Conservation (phyloP, 148 eudicot genomes). For the Amaranthus hypochondriacus region DNA sequence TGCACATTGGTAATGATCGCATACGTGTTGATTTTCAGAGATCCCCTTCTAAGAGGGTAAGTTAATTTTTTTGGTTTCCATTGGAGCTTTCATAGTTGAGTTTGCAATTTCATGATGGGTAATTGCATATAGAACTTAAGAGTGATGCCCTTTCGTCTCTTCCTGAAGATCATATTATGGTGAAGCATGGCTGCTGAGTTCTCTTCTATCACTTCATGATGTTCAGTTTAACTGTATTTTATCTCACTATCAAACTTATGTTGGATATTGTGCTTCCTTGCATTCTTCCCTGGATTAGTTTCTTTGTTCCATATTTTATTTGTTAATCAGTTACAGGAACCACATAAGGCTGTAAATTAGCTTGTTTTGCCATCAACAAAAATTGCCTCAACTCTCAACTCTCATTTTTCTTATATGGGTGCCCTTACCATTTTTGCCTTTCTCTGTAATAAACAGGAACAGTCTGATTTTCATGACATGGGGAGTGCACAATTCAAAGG, state of each 20-base stretch:
- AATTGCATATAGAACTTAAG: neutral
- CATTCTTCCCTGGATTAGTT: neutral
- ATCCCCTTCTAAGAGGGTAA: constrained; percentile 66
- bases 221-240: neutral
- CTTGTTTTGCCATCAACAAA: too few species aligned
- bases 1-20: constrained; percentile 53
- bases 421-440: constrained; percentile 3
- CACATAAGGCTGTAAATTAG: too few species aligned
- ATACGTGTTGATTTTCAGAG: constrained; percentile 86
- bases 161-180: neutral
- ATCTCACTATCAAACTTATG: neutral
- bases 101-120: neutral
- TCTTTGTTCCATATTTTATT: neutral
- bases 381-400: neutral
- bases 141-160: neutral
- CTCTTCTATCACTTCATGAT: neutral
- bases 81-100: neutral
- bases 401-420: neutral
- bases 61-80: constrained; percentile 16
- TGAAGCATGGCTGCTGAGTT: neutral
- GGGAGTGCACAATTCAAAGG: constrained; percentile 51
- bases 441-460: constrained; percentile 46
- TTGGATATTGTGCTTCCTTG: neutral
- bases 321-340: too few species aligned
- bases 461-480: constrained; percentile 49